Evolutionary conservation across 352 stramenopile species (phyloP), one percentile per base, ranked within the genome.

Genomic region (Peronospora belbahrii): DNA sequence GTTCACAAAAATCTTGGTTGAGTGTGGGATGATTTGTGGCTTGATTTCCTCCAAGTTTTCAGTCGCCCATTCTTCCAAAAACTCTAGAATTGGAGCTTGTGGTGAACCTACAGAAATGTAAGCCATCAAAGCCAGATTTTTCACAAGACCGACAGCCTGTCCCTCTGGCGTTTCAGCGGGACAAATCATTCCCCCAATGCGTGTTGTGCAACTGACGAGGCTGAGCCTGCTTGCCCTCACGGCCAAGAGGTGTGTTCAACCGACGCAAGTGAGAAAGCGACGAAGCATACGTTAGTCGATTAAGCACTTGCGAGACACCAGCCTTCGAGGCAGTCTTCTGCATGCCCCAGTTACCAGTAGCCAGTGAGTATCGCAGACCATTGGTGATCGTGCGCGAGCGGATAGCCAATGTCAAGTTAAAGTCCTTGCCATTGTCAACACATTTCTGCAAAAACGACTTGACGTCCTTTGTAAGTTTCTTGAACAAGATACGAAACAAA

Each of bases 101-200:
- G 90, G 67, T 13, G 82, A 94, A 19, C 87, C 89, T 30, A 96
- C 87, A 8, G 90, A 97, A 54, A 99, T 98, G 66, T 99, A 98
- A 19, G 94, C 86, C 96, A 99, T 99, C 31, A 99, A 69, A 6
- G 97, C 96, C 52, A 99, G 69, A 72, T 99, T 99, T 78, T 98
- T 98, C 30, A 98, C 93, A 11, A 98, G 80, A 47, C 94, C 93
- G 41, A 96, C 83, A 39, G 94, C 92, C 53, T 98, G 89, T 24
- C 94, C 95, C 65, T 98, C 95, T 3, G 95, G 95, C 4, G 95
- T 98, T 62, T 98, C 93, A 24, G 90, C 92, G 0, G 81, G 83
- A 81, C 97, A 99, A 28, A 99, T 97, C 94, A 99, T 99, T 32
- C 97, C 97, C n/a, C 96, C 96, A 99, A 70, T 99, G 97, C 44